Evolutionary conservation across 2,329 filamentous ascomycete species (phyloP).

Genomic region (Fusarium anthophilum): DNA sequence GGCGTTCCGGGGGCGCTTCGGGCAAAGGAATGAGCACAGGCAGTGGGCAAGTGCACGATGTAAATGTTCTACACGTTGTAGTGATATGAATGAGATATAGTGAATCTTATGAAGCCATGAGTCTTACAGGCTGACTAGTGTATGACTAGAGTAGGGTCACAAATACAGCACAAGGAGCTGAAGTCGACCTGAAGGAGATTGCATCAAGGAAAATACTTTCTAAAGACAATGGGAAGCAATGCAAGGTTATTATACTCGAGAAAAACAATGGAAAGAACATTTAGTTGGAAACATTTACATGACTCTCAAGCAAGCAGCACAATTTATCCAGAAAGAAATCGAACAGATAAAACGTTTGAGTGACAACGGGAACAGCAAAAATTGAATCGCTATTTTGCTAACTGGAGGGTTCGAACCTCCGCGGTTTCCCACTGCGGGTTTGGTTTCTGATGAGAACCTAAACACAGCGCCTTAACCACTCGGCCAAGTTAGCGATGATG

Average conservation of each 20-base stretch:
- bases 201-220: not conserved
- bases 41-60: conserved; percentile 43
- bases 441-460: conserved; percentile 37
- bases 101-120: not conserved
- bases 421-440: conserved; percentile 40
- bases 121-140: too few relatives aligned
- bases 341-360: too few relatives aligned
- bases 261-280: too few relatives aligned
- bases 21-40: conserved; percentile 35
- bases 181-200: not conserved
- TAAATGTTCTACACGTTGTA: conserved; percentile 12
- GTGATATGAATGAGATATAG: conserved; percentile 30
- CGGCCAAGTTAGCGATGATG: conserved; percentile 38
- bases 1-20: conserved; percentile 37
- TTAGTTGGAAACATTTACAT: not conserved
- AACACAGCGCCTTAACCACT: conserved; percentile 41
- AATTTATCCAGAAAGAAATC: not conserved
- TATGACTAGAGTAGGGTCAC: not conserved
- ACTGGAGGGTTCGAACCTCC: conserved; percentile 41
- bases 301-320: not conserved
- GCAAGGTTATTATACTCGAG: not conserved
- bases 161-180: not conserved
- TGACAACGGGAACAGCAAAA: not conserved
- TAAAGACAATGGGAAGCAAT: not conserved
- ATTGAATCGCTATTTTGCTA: conserved; percentile 22